Base-by-base conservation (phyloP, 495 filamentous ascomycete genomes). In the Lophiotrema nucula region DNA sequence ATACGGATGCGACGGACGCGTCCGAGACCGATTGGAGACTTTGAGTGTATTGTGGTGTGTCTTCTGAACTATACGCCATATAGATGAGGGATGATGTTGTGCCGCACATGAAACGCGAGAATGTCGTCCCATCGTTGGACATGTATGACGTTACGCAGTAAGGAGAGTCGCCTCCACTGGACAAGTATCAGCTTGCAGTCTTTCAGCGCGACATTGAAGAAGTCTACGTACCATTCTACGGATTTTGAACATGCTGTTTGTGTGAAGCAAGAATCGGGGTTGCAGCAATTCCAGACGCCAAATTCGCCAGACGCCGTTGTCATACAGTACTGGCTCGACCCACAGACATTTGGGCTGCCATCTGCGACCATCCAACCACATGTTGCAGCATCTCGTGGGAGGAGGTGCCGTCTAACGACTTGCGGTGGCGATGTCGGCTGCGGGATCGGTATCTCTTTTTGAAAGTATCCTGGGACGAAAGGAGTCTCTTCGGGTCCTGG, bases 71-170 rank as follows among this genome's bases (percentile, higher is more conserved):
- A 19, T 53, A 53, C 3, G 25, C 49, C 49, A 53, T 53, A 24
- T 12, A 43, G 6, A 53, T 24, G 12, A 53, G 26, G 12, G 49
- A 53, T 4, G 49, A 41, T 3, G 33, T 41, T 18, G 49, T 41
- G 13, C 35, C 49, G 37, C 49, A 53, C 49, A 53, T 53, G 49
- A 53, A 53, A n/a, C 49, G 33, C 12, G 49, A 53, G 49, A 41
- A 53, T 15, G 49, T 53, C 35, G 33, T 41, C 21, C 35, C 33
- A n/a, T 26, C 33, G 22, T 53, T n/a, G 18, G 35, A 25, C 49
- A 53, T 53, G 37, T 41, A 53, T 23, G 49, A 42, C 15, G 49
- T 53, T 2, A 42, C 49, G 27, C 49, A 53, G 37, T 53, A 53
- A 13, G 33, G 33, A 4, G 49, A 16, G 37, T 22, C 33, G 24